Evolutionary conservation across 306 rosid genomes (phyloP).

Genomic region (Clitoria ternatea): DNA sequence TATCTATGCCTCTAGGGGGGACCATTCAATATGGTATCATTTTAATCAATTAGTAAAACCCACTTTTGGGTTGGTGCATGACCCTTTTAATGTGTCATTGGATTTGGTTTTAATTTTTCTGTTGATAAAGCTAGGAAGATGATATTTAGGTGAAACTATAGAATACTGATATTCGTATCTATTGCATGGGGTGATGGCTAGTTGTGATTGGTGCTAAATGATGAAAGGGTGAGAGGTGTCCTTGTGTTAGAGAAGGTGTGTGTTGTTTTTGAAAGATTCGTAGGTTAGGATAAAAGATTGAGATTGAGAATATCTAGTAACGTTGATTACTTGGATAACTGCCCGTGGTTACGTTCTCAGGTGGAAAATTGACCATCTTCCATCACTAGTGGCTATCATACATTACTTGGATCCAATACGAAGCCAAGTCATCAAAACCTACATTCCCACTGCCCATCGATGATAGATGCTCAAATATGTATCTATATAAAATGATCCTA

Average conservation of each 20-base stretch:
- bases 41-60: constrained; percentile 1
- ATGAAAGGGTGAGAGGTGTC: too few species aligned
- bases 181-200: constrained; percentile 15
- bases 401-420: constrained; percentile 7
- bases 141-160: constrained; percentile 7
- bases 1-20: constrained; percentile 21
- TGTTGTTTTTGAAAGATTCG: constrained; percentile 11
- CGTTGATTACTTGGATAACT: constrained; percentile 30
- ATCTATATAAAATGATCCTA: background rate
- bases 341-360: constrained; percentile 45
- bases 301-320: constrained; percentile 27
- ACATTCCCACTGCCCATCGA: constrained; percentile 27
- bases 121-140: background rate
- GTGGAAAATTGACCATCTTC: constrained; percentile 37
- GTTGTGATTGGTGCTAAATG: constrained; percentile 23
- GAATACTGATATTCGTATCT: constrained; percentile 2
- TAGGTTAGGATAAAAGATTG: constrained; percentile 31
- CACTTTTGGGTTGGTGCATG: constrained; percentile 39
- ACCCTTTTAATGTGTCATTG: constrained; percentile 28
- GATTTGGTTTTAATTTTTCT: background rate
- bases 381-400: constrained; percentile 15
- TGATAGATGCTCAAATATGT: constrained; percentile 3
- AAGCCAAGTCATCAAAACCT: constrained; percentile 21
- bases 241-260: background rate
- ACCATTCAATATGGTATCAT: constrained; percentile 22